Percentiles rank a stretch among this genome's conserved stretches.
Conservation (phyloP, 768 basidiomycete species). For the Ephemerocybe angulata region DNA sequence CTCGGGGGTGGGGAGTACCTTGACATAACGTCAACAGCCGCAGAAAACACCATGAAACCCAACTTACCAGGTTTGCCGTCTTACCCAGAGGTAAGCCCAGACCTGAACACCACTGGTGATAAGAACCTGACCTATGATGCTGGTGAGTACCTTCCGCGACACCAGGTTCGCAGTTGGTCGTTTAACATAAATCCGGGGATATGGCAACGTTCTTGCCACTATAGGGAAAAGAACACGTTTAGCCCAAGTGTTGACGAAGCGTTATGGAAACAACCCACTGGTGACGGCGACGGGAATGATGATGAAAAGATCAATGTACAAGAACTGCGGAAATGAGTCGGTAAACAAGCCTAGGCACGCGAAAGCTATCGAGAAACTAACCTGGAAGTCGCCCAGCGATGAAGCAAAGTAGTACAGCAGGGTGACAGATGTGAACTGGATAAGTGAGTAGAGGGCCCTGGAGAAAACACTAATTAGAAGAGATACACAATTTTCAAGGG, state of each 20-base stretch:
- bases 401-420: conserved; percentile 95
- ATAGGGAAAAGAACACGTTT: conserved; percentile 8
- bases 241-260: neutral
- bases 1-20: conserved; percentile 78
- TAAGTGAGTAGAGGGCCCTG: conserved; percentile 97
- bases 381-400: conserved; percentile 95
- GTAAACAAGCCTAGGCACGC: conserved; percentile 9
- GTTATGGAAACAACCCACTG: conserved; percentile 53
- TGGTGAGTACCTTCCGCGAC: conserved; percentile 90
- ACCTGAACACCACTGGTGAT: conserved; percentile 80
- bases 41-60: neutral
- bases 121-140: conserved; percentile 88
- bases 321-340: conserved; percentile 52
- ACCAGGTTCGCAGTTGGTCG: conserved; percentile 94
- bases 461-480: conserved; percentile 8
- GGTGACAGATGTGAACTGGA: conserved; percentile 98
- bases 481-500: neutral
- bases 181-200: conserved; percentile 79
- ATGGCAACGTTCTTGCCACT: conserved; percentile 97
- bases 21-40: neutral
- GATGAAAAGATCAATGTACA: conserved; percentile 97
- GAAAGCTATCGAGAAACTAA: conserved; percentile 26
- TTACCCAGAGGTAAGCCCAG: conserved; percentile 89
- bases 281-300: conserved; percentile 96
- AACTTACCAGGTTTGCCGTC: conserved; percentile 74